These are phyloP conservation scores for Logfia minima DNA, from an alignment of 129 eudicot genomes.

Conservation along the genomic window DNA sequence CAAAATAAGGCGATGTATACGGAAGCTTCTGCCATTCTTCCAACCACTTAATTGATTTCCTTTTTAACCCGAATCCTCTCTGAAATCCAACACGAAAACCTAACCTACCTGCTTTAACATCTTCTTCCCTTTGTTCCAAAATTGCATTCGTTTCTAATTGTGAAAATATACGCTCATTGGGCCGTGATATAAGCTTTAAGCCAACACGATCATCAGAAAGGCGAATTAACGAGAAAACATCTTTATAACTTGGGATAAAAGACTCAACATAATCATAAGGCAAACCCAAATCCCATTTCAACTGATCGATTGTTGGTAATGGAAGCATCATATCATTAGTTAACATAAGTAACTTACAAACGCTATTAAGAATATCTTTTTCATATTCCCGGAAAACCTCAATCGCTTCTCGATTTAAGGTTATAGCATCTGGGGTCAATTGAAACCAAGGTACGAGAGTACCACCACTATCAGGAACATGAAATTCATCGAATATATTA, in stretches of 20 bases:
- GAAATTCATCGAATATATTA: constrained; percentile 62
- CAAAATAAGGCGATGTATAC: constrained; percentile 76
- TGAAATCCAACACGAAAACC: constrained; percentile 76
- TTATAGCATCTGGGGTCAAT: constrained; percentile 47
- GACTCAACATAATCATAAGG: constrained; percentile 58
- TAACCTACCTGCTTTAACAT: constrained; percentile 29
- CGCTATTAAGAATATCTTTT: constrained; percentile 58
- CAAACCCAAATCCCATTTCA: constrained; percentile 92
- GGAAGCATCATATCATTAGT: constrained; percentile 58
- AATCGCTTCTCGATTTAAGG: constrained; percentile 41
- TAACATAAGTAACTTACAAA: constrained; percentile 83
- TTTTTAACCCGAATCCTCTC: constrained; percentile 85
- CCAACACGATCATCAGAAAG: constrained; percentile 73
- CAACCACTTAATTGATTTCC: constrained; percentile 70
- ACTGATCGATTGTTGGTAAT: constrained; percentile 72
- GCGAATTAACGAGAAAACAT: constrained; percentile 47
- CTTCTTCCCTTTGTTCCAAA: constrained; percentile 26
- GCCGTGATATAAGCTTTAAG: constrained; percentile 60
- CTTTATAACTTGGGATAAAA: constrained; percentile 43
- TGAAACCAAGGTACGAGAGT: constrained; percentile 75
- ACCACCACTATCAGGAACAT: constrained; percentile 62
- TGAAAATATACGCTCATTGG: constrained; percentile 53
- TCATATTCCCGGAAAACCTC: constrained; percentile 37
- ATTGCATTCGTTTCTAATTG: constrained; percentile 49
- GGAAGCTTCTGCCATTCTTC: constrained; percentile 92